Base-by-base conservation (phyloP, 345 rosid genomes). In the Carallia brachiata region DNA sequence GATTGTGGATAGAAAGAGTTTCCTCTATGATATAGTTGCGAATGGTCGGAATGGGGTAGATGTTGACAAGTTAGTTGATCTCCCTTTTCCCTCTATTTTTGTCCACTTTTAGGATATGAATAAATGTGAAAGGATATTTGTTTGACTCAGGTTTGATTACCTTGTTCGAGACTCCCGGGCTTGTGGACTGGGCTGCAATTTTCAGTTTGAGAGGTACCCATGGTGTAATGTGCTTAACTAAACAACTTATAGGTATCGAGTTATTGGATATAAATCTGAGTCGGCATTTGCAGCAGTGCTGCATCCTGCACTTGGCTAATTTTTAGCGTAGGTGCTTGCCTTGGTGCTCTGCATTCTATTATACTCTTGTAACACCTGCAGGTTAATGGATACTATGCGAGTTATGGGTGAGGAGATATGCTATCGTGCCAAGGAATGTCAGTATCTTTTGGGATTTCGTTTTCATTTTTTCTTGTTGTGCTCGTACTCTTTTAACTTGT, bases 41-140 rank as follows among this genome's bases (percentile, higher is more conserved):
- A 77, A 77, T 62, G 80, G 76, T 63, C 72, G 75, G 52, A 77
- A 77, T 56, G 80, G 80, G 12, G 67, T 71, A 61, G 80, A 71
- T 63, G 80, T 77, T 32, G 80, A 77, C 69, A 77, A 77, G 80
- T 77, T 62, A 67, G 76, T 68, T 47, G 59, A 30, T 53, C 63
- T 53, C 17, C 62, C 37, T 19, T 0, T 32, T 18, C 13, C 53
- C 47, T 54, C 4, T 63, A 10, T 52, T 58, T 48, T 10, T 18
- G 9, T 9, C 7, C 36, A 39, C 7, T 19, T 62, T 55, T 19
- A 44, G 50, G 50, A 1, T 44, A 12, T 44, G 50, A 12, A 44
- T 12, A 44, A 44, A 12, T 13, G 16, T 13, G 13, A 44, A 44
- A 13, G 50, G 17, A 9, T 12, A 44, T 12, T 44, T 44, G 44